Evolutionary conservation across 2,329 filamentous ascomycete genomes (phyloP), one percentile per base, ranked within the genome.

Genomic region (Camptophora hylomeconis): DNA sequence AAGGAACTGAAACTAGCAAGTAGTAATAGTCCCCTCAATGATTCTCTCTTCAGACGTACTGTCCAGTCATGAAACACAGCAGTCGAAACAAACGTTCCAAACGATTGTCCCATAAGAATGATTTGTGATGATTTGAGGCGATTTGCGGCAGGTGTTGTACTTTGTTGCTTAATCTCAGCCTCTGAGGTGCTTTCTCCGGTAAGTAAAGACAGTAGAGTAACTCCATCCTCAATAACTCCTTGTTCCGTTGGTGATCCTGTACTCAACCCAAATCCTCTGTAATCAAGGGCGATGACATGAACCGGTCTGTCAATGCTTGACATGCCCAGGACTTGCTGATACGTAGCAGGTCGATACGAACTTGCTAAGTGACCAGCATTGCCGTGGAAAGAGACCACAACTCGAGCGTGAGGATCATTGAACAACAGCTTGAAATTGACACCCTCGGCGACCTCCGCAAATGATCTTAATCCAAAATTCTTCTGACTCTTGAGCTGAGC

Each of bases 281-380:
- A 76, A 60, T 93, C 84, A 45, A 93, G 74, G 20, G 82, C 72
- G n/a, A 94, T 62, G 24, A 93, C 69, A 48, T 94, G 86, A 31
- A 84, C 45, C 2, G 58, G 58, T 26, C 54, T 71, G 32, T 68
- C 62, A 0, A 63, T 74, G 0, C 67, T 69, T 2, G 78, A 79
- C 3, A 75, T 72, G 29, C 78, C 70, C 3, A 83, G 72, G 22
- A 93, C 61, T 24, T 75, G 67, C 43, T 84, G 81, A 51, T 92
- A 92, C 32, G 74, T 79, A 17, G 74, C 65, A 2, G 83, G 77
- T 10, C 87, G 73, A 49, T 75, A 69, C 35, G 72, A 74, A 51
- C 92, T 80, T 11, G 78, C 83, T 17, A 95, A 54, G 45, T 92
- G 81, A 4, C 82, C 87, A 18, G 83, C 84, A 52, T 94, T 95